phyloP scores from a whole-genome alignment of 2,329 filamentous ascomycete genomes.

The Chrysoporthe cubensis region DNA sequence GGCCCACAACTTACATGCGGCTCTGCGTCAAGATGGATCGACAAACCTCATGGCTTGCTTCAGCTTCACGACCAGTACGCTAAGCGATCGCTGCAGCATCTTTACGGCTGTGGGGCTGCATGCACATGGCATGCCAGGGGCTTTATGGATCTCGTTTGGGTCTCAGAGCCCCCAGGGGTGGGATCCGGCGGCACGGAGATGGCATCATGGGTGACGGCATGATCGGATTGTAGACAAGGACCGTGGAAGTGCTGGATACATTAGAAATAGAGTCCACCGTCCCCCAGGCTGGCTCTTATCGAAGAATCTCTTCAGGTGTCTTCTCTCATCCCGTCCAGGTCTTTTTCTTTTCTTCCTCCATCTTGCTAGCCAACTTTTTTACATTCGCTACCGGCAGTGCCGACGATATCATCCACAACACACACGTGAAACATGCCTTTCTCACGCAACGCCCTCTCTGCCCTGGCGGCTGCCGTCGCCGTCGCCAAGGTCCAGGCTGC shows the following conservation, averaged over 20 bases:
- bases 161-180: background rate
- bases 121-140: conserved; percentile 3
- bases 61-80: background rate
- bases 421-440: conserved; percentile 17
- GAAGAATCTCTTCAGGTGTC: background rate
- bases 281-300: background rate
- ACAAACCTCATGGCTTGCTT: background rate
- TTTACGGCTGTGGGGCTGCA: background rate
- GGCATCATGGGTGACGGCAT: background rate
- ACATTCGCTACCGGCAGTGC: conserved; percentile 26
- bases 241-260: background rate
- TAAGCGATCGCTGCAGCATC: background rate
- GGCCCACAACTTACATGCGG: conserved; percentile 9
- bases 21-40: background rate
- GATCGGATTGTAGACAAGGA: background rate
- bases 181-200: background rate
- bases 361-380: conserved; percentile 8
- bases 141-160: background rate
- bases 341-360: conserved; percentile 6
- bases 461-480: conserved; percentile 30
- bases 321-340: background rate
- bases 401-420: background rate
- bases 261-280: background rate
- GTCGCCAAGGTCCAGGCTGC: conserved; percentile 33
- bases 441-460: conserved; percentile 19